A percentile compares a stretch with the other conserved stretches of the same genome.
These are phyloP conservation scores for Metschnikowia koreensis DNA, from an alignment of 805 yeast species.

Conservation along the genomic window DNA sequence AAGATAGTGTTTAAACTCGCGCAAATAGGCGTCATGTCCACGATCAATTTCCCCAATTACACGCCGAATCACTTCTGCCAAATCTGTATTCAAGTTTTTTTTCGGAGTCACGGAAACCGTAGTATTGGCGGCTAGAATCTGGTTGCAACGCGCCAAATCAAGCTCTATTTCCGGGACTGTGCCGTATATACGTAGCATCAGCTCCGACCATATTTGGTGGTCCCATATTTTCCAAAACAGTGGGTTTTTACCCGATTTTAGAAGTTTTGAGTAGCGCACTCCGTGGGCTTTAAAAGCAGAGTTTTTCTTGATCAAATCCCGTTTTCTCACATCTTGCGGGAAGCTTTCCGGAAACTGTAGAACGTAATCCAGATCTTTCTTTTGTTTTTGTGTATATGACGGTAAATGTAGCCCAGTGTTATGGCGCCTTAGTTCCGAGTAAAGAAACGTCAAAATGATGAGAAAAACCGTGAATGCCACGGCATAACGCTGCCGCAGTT, in stretches of 20 bases:
- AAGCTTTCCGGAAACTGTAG: slow-evolving; percentile 11
- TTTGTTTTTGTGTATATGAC: not conserved
- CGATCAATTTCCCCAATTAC: slow-evolving; percentile 11
- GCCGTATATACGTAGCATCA: slow-evolving; percentile 5
- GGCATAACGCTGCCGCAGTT: slow-evolving; percentile 7
- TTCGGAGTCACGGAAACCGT: slow-evolving; percentile 7
- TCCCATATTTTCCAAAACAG: not conserved
- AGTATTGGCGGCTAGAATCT: slow-evolving; percentile 3
- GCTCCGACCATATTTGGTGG: not conserved
- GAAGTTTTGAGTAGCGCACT: slow-evolving; percentile 1
- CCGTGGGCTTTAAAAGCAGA: slow-evolving; percentile 5
- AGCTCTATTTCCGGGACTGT: not conserved
- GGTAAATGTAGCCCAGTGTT: slow-evolving; percentile 8
- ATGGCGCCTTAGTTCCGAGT: slow-evolving; percentile 5
- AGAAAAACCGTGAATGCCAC: not conserved
- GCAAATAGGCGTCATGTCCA: slow-evolving; percentile 8
- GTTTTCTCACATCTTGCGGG: not conserved
- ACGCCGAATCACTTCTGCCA: not conserved
- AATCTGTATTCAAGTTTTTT: slow-evolving; percentile 1
- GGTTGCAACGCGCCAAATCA: slow-evolving; percentile 6
- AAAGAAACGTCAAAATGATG: not conserved
- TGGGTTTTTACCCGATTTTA: not conserved
- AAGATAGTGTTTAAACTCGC: slow-evolving; percentile 10
- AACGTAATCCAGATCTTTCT: not conserved
- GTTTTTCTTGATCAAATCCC: slow-evolving; percentile 1